Evolutionary conservation across 2,329 filamentous ascomycete genomes (phyloP), one percentile per base, ranked within the genome.

Genomic region (Graphium sp.): DNA sequence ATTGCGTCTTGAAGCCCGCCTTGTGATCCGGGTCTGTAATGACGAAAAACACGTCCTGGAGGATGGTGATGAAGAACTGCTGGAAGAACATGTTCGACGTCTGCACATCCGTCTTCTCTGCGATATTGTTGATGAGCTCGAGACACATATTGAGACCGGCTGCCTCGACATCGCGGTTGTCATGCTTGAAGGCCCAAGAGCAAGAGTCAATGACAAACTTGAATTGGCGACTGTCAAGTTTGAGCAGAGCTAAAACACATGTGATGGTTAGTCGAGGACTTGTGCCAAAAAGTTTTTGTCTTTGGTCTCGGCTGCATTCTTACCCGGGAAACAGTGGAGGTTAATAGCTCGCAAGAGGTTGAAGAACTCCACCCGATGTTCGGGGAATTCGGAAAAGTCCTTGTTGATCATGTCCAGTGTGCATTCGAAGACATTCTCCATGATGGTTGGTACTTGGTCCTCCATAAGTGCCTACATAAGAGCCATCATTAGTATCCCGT

Each of bases 341-440:
- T 98, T 98, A 57, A 98, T 95, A 10, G 87, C 82, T 40, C 91
- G 72, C 21, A 98, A 66, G 15, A 98, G 70, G 54, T 93, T 94
- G 68, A 98, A 98, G 55, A 98, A 98, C 52, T 95, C 87, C n/a
- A 98, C 89, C 33, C 91, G 79, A 49, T 98, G 89, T 52, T 98
- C 89, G 0, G 89, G 89, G 52, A 92, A 98, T 49, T 98, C 89
- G 26, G 91, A 94, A 55, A 98, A 98, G 54, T 98, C 89, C 59
- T 98, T 98, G 70, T 95, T 98, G 59, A 98, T 98, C 89, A 98
- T 98, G 45, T 93, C 84, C 32, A 98, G 63, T 4, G 89, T 98
- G 60, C 87, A 95, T 53, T 95, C 87, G 44, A 98, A 98, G 16
- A 98, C 83, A 40, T 87, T 91, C 52, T 95, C 85, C 81, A 98